Evolutionary conservation across 129 eudicot genomes (phyloP), one percentile per base, ranked within the genome.

Genomic region (Tagetes erecta): DNA sequence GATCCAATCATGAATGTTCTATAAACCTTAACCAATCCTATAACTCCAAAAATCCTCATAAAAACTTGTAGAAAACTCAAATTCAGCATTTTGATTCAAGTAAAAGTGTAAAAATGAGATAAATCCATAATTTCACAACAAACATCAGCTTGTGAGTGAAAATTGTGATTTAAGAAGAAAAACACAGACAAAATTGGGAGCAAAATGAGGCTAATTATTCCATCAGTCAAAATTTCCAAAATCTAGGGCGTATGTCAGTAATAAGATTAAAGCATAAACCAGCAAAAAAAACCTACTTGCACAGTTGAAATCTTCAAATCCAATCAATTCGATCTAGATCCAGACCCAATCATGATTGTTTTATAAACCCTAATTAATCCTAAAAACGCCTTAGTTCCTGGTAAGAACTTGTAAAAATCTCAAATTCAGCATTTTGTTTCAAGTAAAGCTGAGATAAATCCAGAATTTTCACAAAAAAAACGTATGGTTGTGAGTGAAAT

Each of bases 1-100:
- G 83, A 79, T 72, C 74, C 72, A 65, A 78, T 71, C 66, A 71
- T 42, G 58, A 72, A 42, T 44, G 59, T 34, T 36, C 34, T 53
- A 72, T 64, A 79, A 52, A 78, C 73, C 82, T 63, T 71, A 63
- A 72, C 2, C n/a, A 55, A 71, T 45, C 38, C 42, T 20, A n/a
- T 40, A 12, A 38, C 72, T 1, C 63, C 20, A 9, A 3, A 37
- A 60, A 3, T 60, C 27, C 41, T 62, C 27, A 8, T 10, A 37
- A n/a, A 64, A 39, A 64, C 30, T 12, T n/a, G 49, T 20, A 0
- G 6, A 38, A 64, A 39, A 2, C 13, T 64, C 13, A 39, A 64
- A 64, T 40, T 64, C 50, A 14, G 70, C n/a, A 40, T 64, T 64
- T 38, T 36, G 12, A 6, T 68, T 36, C 60, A 58, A 36, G 27